Percentiles rank a stretch among this genome's conserved stretches.
Evolutionary conservation across 2,329 filamentous ascomycete genomes (phyloP).

Genomic region (Ceratocystis papillata): DNA sequence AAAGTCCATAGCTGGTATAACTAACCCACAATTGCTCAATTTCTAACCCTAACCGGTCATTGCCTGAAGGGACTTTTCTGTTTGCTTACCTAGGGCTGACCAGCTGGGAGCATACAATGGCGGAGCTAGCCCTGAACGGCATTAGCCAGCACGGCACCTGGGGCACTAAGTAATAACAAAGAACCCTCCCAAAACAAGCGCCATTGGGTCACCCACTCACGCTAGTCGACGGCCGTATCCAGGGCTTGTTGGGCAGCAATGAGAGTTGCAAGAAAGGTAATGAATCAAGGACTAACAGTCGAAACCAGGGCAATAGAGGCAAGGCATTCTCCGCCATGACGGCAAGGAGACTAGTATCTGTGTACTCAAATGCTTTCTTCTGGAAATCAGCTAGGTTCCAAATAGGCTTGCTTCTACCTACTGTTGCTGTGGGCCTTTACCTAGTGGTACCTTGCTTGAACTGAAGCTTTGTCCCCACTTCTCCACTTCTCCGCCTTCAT

Average conservation of each 20-base stretch:
- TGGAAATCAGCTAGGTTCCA: too few species aligned
- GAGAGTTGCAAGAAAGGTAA: not conserved
- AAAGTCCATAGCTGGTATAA: too few species aligned
- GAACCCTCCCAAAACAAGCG: not conserved
- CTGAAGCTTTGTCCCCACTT: not conserved
- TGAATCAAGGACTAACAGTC: not conserved
- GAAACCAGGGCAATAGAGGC: not conserved
- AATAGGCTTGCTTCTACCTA: not conserved
- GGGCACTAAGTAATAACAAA: not conserved
- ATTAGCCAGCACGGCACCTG: not conserved
- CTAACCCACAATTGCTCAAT: too few species aligned
- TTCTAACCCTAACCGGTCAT: too few species aligned
- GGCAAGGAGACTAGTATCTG: too few species aligned
- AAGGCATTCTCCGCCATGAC: not conserved
- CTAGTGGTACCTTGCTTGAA: not conserved
- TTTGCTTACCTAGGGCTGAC: too few species aligned
- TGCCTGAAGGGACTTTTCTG: too few species aligned
- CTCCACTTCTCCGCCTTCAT: not conserved
- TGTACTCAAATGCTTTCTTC: too few species aligned
- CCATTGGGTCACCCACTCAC: not conserved
- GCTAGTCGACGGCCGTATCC: not conserved
- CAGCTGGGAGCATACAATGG: not conserved
- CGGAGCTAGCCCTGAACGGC: not conserved
- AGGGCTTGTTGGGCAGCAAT: not conserved
- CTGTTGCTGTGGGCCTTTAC: not conserved